Evolutionary conservation across 345 rosid genomes (phyloP).

Genomic region (Salix viminalis): DNA sequence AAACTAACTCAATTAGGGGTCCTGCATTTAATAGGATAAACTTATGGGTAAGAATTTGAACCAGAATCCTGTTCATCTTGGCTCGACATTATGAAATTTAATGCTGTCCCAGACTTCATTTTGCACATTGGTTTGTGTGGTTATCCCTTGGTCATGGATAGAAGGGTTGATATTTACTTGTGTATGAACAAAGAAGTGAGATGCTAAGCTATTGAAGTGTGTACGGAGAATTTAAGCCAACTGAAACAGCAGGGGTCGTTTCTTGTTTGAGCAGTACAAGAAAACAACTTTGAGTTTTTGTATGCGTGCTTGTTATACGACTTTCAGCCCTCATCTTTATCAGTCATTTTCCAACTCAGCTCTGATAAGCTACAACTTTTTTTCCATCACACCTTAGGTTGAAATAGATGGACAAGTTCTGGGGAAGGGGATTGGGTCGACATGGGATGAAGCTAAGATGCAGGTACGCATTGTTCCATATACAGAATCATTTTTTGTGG

Average conservation of each 20-base stretch:
- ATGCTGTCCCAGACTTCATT: not conserved
- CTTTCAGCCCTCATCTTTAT: not conserved
- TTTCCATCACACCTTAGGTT: conserved; percentile 44
- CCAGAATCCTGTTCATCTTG: not conserved
- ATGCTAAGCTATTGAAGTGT: not conserved
- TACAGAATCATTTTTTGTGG: conserved; percentile 6
- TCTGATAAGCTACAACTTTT: conserved; percentile 2
- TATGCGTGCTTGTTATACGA: not conserved
- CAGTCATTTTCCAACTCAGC: conserved; percentile 4
- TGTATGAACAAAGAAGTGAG: not conserved
- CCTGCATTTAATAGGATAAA: not conserved
- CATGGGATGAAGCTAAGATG: conserved; percentile 95
- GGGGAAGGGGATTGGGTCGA: conserved; percentile 77
- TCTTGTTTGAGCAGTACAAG: not conserved
- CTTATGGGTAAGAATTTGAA: conserved; percentile 4
- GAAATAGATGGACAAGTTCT: conserved; percentile 87
- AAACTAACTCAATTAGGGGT: not conserved
- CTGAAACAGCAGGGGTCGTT: not conserved
- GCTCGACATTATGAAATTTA: not conserved
- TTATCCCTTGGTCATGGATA: not conserved
- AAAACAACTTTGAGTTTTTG: not conserved
- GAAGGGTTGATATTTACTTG: too few species aligned
- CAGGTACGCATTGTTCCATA: conserved; percentile 41
- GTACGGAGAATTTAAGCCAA: conserved; percentile 4
- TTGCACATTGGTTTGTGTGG: not conserved